Evolutionary conservation across 1,139 yeast genomes (phyloP).

Genomic region (Scheffersomyces parashehatae): DNA sequence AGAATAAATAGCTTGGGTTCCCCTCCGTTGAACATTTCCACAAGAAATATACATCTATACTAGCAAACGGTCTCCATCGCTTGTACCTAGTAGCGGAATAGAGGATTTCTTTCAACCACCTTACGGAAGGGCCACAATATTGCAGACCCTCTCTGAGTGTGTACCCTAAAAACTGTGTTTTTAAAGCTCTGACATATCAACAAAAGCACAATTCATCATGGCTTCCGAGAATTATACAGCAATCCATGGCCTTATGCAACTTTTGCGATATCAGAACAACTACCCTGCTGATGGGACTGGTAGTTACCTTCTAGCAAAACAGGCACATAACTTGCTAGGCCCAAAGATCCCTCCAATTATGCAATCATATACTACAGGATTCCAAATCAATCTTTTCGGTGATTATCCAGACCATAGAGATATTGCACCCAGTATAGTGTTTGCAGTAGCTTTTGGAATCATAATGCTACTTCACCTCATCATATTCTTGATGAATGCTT

Average conservation of each 20-base stretch:
- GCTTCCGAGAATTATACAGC: slow-evolving; percentile 6
- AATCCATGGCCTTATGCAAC: slow-evolving; percentile 16
- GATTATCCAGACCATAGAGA: slow-evolving; percentile 32
- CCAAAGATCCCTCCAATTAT: slow-evolving; percentile 21
- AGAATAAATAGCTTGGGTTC: no score
- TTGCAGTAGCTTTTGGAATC: slow-evolving; percentile 30
- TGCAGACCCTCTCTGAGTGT: no score
- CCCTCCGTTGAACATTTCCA: no score
- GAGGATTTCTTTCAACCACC: no score
- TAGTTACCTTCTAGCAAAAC: slow-evolving; percentile 14
- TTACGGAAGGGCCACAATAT: no score
- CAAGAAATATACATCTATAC: no score
- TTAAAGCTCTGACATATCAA: neutral
- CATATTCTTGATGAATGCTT: slow-evolving; percentile 30
- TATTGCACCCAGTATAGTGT: slow-evolving; percentile 31
- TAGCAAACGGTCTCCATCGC: no score
- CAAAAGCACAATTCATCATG: neutral
- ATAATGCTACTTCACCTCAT: slow-evolving; percentile 25
- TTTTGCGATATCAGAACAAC: slow-evolving; percentile 16
- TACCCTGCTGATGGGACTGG: slow-evolving; percentile 23
- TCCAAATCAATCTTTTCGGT: slow-evolving; percentile 36
- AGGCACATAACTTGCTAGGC: slow-evolving; percentile 25
- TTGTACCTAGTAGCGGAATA: no score
- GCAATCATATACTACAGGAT: slow-evolving; percentile 17
- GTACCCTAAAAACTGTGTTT: no score